Base-by-base conservation (phyloP, 305 asterid genomes). In the Solanum hybrid region DNA sequence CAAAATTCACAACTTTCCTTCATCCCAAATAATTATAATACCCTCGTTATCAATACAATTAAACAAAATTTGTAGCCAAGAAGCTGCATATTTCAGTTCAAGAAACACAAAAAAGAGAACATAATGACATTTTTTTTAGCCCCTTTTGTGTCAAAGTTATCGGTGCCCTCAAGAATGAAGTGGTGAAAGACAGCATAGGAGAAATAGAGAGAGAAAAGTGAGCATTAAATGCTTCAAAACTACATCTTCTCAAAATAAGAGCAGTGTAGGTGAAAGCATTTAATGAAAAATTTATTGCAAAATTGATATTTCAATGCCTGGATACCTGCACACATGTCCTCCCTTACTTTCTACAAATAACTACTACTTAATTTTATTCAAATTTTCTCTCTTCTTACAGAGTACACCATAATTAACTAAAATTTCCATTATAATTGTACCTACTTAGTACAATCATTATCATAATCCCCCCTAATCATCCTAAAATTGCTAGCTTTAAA, bases 141-240 rank as follows among this genome's bases (percentile, higher is more conserved):
- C 40, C 40, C 10, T 37, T 69, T 3, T 22, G 51, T 46, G 22
- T 37, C 46, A 29, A 85, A 89, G 89, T 51, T 60, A 84, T 79
- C 81, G 78, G 69, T 87, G 60, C 72, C 78, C 78, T 42, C 87
- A 87, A 85, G 64, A 46, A 86, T 72, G 90, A 82, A 90, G 87
- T 38, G 89, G 79, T 37, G 91, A 91, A 91, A 92, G 87, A 89
- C 17, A 91, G 73, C 69, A 87, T 35, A 92, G 13, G 94, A 56
- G 90, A 51, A 91, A 88, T 92, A 72, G 96, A 86, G 76, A 89
- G 81, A 88, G 32, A 27, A 6, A 27, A 27, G 10, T 72, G 35
- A 7, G 95, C 96, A 95, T 93, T 95, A 91, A 95, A 95, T 94
- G 92, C 91, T 73, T 46, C 88, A 89, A 84, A 91, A 89, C 84